Base-by-base conservation (phyloP, 2,329 filamentous ascomycete genomes). In the Pseudogymnoascus sp. region DNA sequence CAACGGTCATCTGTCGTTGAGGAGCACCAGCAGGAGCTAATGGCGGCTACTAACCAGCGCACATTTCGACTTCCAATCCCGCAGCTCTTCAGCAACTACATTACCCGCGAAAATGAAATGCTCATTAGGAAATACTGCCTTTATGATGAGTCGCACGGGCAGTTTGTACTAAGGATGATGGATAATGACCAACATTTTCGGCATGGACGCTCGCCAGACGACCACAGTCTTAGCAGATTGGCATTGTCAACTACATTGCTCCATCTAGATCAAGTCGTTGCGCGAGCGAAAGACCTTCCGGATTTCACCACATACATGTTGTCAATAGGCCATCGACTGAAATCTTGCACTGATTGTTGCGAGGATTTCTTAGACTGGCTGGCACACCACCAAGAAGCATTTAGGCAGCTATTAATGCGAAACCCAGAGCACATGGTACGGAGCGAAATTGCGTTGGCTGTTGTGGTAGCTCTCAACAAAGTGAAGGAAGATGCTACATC, bases 81-180 rank as follows among this genome's bases (percentile, higher is more conserved):
- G 0, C 68, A 69, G 1, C 76, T 76, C 29, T 70, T 86, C 59
- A 77, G 81, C 50, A 77, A 83, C n/a, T 79, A 85, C 63, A 90
- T 96, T 63, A 79, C 82, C 10, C 76, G 80, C 64, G 87, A 93
- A 60, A 97, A 97, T 68, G 86, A 89, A 65, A 68, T 84, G 1
- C 82, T 91, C 23, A 80, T 96, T 56, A 85, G 88, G 62, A 85
- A 88, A 17, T 92, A 96, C 70, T 93, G 89, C 72, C 80, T 96
- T 23, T 90, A 89, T 69, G 92, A 96, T 69, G 83, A 84, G 1
- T 80, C 81, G 33, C 90, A 96, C 70, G 79, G 86, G 1, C 76
- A 77, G 1, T 91, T 96, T 67, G 81, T 92, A 15, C 78, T 81
- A 37, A 79, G 80, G 62, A 78, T 91, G 38, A 80, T 95, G 31